A percentile compares a stretch with the other conserved stretches of the same genome.
Evolutionary conservation across 2,329 filamentous ascomycete species (phyloP).

Genomic region (Alternaria alternata): DNA sequence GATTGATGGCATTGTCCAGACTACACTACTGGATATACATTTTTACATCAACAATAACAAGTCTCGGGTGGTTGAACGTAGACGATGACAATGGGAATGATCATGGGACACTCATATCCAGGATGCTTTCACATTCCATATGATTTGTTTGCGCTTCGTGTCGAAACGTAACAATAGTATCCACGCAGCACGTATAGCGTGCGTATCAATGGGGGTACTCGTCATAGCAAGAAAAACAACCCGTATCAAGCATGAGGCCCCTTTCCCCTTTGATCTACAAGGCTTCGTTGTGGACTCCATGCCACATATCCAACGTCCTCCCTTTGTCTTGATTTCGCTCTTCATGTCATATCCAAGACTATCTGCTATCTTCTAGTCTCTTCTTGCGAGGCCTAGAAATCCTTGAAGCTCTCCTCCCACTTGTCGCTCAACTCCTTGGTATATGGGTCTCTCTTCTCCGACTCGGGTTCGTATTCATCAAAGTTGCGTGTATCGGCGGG

Average conservation of each 20-base stretch:
- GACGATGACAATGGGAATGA: not conserved
- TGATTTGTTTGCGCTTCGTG: not conserved
- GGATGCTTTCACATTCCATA: not conserved
- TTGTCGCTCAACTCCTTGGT: slow-evolving; percentile 72
- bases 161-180: not conserved
- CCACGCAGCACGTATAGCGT: not conserved
- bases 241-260: not conserved
- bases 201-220: not conserved
- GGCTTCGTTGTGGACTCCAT: not conserved
- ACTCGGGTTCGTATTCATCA: slow-evolving; percentile 82
- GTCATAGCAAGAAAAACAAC: not conserved
- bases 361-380: too few species aligned
- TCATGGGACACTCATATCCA: not conserved
- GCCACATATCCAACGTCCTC: not conserved
- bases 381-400: slow-evolving; percentile 62
- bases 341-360: not conserved
- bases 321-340: not conserved
- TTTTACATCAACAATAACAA: not conserved
- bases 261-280: not conserved
- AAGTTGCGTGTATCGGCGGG: slow-evolving; percentile 82
- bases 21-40: too few species aligned
- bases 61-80: not conserved
- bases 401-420: slow-evolving; percentile 75
- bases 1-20: too few species aligned
- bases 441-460: slow-evolving; percentile 70